phyloP scores from a whole-genome alignment of 106 monocot genomes.

The Cymbidium sinense region DNA sequence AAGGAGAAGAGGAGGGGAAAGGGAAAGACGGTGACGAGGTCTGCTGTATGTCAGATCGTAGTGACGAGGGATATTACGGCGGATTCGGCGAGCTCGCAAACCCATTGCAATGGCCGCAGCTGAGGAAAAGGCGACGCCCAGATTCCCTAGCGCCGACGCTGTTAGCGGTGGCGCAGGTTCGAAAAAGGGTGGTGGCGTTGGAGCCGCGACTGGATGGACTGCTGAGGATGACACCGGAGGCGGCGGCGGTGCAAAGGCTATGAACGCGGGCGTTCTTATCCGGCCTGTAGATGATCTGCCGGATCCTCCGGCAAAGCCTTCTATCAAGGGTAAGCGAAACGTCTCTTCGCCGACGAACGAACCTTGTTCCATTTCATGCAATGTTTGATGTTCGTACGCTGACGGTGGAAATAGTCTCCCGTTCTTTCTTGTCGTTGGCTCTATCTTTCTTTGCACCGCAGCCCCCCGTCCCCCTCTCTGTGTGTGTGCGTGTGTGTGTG shows the following conservation, averaged over 20 bases:
- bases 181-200: background rate
- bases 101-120: slow-evolving; percentile 88
- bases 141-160: slow-evolving; percentile 19
- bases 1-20: background rate
- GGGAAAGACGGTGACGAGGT: slow-evolving; percentile 10
- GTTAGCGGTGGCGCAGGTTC: background rate
- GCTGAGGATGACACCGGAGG: background rate
- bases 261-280: slow-evolving; percentile 22
- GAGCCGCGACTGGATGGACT: background rate
- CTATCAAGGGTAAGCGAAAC: slow-evolving; percentile 19
- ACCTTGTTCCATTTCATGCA: background rate
- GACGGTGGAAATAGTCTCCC: too few relatives aligned
- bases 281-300: slow-evolving; percentile 34
- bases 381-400: too few relatives aligned
- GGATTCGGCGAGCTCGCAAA: slow-evolving; percentile 64
- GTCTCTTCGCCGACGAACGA: too few relatives aligned
- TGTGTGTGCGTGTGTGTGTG: too few relatives aligned
- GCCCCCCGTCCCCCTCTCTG: too few relatives aligned
- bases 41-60: slow-evolving; percentile 75
- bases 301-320: slow-evolving; percentile 19
- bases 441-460: too few relatives aligned
- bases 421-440: too few relatives aligned
- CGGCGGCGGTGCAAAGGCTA: background rate
- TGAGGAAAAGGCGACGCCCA: slow-evolving; percentile 82
- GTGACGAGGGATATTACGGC: slow-evolving; percentile 45